These are phyloP conservation scores for Curvularia hawaiiensis DNA, from an alignment of 2,329 filamentous ascomycete species.

Conservation along the genomic window DNA sequence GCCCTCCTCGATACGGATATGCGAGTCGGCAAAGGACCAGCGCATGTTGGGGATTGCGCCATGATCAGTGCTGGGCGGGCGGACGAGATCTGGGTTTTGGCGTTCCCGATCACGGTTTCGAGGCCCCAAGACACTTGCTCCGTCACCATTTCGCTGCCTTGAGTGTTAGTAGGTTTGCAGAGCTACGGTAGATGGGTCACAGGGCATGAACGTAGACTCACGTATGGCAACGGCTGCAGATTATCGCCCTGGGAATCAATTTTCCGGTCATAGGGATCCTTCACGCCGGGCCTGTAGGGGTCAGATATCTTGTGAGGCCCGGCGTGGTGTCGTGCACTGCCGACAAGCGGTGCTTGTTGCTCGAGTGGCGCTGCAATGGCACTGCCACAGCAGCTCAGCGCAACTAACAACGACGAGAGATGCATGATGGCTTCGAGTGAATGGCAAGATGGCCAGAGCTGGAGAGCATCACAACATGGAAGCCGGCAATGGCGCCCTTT, in stretches of 20 bases:
- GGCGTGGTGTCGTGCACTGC: constrained; percentile 32
- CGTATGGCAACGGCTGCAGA: constrained; percentile 66
- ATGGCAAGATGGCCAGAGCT: constrained; percentile 13
- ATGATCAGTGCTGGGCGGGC: constrained; percentile 75
- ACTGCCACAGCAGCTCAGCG: constrained; percentile 37
- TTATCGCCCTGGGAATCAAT: constrained; percentile 65
- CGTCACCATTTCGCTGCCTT: constrained; percentile 56
- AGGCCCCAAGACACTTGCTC: constrained; percentile 70
- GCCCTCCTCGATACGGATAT: constrained; percentile 65
- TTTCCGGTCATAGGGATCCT: constrained; percentile 66
- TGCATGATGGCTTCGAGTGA: constrained; percentile 35
- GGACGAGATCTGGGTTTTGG: constrained; percentile 73
- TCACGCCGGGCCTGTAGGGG: constrained; percentile 65
- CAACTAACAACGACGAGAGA: constrained; percentile 34
- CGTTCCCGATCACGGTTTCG: constrained; percentile 70
- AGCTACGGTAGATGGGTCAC: background rate
- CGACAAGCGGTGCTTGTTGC: constrained; percentile 47
- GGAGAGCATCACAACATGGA: constrained; percentile 1
- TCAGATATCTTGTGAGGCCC: constrained; percentile 33
- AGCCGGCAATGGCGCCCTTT: constrained; percentile 18
- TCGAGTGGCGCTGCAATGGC: constrained; percentile 39
- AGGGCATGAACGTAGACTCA: constrained; percentile 29
- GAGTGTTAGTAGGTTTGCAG: constrained; percentile 16
- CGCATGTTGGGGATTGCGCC: constrained; percentile 73
- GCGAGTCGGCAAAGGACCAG: constrained; percentile 61